These are phyloP conservation scores for Eremochloa ophiuroides DNA, from an alignment of 176 grass and related monocot genomes.

Conservation along the genomic window DNA sequence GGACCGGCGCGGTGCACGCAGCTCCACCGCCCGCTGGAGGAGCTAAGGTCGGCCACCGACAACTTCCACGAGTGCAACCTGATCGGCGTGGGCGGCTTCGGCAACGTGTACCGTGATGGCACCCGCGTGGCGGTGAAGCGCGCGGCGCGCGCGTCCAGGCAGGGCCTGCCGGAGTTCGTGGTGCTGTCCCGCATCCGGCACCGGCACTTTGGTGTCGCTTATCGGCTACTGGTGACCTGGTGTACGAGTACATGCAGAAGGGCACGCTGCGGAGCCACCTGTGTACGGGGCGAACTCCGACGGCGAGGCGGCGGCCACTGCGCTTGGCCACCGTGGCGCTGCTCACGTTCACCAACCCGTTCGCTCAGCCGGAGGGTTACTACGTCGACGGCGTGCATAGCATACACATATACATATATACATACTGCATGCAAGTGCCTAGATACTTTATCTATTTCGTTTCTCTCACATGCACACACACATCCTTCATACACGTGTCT, in stretches of 20 bases:
- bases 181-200: conserved; percentile 72
- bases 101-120: conserved; percentile 63
- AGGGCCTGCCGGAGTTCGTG: conserved; percentile 62
- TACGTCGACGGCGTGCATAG: background rate
- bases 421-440: too few relatives aligned
- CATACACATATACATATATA: too few relatives aligned
- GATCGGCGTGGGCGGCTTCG: conserved; percentile 65
- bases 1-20: conserved; percentile 23
- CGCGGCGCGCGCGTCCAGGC: conserved; percentile 30
- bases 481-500: too few relatives aligned
- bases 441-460: too few relatives aligned
- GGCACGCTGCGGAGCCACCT: conserved; percentile 65
- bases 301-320: background rate
- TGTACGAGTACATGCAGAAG: conserved; percentile 82
- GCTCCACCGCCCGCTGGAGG: conserved; percentile 40
- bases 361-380: background rate
- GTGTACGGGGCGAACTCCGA: conserved; percentile 16
- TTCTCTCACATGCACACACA: too few relatives aligned
- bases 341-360: conserved; percentile 37
- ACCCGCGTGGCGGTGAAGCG: conserved; percentile 65
- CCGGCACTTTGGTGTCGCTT: conserved; percentile 61
- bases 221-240: conserved; percentile 78
- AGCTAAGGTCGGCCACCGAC: conserved; percentile 54
- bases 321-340: conserved; percentile 44
- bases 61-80: conserved; percentile 47